These are phyloP conservation scores for Fusarium concolor DNA, from an alignment of 2,329 filamentous ascomycete genomes.

Conservation along the genomic window DNA sequence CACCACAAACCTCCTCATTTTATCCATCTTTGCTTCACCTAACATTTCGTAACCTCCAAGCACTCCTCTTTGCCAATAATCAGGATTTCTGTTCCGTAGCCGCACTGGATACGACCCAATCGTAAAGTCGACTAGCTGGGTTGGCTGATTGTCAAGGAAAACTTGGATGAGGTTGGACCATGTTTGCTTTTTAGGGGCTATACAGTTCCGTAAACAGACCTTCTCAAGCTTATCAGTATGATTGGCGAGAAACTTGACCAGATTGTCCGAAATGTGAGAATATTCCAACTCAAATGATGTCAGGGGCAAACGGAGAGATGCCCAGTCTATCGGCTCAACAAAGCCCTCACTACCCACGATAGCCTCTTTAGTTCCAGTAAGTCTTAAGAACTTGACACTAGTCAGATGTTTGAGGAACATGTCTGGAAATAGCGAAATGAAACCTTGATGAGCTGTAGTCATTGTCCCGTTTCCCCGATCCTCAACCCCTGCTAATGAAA, in stretches of 20 bases:
- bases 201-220: background rate
- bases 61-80: background rate
- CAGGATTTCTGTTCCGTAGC: background rate
- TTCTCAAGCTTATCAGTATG: background rate
- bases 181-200: background rate
- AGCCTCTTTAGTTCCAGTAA: background rate
- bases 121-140: background rate
- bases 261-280: background rate
- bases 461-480: background rate
- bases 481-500: background rate
- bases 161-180: conserved; percentile 1
- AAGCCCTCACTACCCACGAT: background rate
- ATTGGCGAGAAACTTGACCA: background rate
- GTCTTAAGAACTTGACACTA: background rate
- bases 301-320: background rate
- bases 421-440: background rate
- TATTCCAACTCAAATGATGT: conserved; percentile 4
- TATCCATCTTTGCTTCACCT: background rate
- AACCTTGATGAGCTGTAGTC: background rate
- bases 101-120: background rate
- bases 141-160: background rate
- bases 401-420: background rate
- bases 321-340: conserved; percentile 13
- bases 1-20: conserved; percentile 6
- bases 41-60: background rate